phyloP scores from a whole-genome alignment of 2,329 filamentous ascomycete species.

The Epichloe baconii region DNA sequence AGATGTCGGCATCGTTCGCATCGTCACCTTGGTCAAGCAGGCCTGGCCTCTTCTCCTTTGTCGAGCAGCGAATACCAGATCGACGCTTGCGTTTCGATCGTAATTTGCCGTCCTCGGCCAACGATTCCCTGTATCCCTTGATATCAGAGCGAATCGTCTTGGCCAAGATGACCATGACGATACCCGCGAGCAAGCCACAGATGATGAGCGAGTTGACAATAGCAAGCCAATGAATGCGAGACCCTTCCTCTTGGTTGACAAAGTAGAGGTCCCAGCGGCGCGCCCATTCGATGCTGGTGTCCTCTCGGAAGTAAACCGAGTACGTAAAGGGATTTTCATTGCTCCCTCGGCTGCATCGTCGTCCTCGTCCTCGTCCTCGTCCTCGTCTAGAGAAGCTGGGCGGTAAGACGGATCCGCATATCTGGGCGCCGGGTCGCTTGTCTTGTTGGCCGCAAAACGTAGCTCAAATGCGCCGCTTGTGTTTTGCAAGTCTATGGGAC shows the following conservation, averaged over 20 bases:
- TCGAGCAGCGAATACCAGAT: constrained; percentile 13
- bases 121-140: constrained; percentile 55
- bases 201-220: constrained; percentile 82
- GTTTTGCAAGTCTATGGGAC: constrained; percentile 53
- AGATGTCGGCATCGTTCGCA: constrained; percentile 38
- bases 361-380: constrained; percentile 28
- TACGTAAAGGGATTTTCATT: constrained; percentile 69
- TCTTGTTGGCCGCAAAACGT: constrained; percentile 50
- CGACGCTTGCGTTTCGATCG: constrained; percentile 36
- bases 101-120: constrained; percentile 52
- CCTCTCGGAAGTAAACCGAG: constrained; percentile 80
- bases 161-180: constrained; percentile 69
- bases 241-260: constrained; percentile 72
- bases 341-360: constrained; percentile 53
- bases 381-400: constrained; percentile 28
- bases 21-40: constrained; percentile 48
- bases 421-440: constrained; percentile 29
- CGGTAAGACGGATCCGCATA: constrained; percentile 48
- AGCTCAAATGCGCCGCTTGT: constrained; percentile 56
- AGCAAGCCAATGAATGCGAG: constrained; percentile 74
- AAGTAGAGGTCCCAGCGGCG: constrained; percentile 86
- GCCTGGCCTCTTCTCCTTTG: constrained; percentile 43
- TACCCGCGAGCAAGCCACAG: constrained; percentile 61
- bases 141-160: constrained; percentile 69
- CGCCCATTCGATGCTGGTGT: constrained; percentile 66